Conservation (phyloP, 495 filamentous ascomycete species). For the Neurospora tetrasperma region DNA sequence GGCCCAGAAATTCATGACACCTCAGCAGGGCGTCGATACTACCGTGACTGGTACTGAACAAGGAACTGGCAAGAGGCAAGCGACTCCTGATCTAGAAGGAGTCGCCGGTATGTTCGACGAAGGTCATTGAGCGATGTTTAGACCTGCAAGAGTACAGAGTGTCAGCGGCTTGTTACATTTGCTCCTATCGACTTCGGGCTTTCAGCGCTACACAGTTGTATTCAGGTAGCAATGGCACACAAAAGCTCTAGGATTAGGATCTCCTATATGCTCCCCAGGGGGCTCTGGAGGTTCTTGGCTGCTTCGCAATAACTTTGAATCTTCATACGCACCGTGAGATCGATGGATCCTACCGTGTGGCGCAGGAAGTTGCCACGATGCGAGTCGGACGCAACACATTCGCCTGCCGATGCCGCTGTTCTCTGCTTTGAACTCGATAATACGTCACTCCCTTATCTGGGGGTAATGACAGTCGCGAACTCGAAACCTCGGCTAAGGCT, state of each 20-base stretch:
- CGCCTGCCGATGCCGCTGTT: background rate
- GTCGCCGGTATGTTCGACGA: slow-evolving; percentile 34
- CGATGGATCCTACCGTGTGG: background rate
- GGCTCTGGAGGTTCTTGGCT: background rate
- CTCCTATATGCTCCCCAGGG: background rate
- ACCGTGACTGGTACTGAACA: slow-evolving; percentile 4
- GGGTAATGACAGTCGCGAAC: background rate
- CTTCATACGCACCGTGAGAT: background rate
- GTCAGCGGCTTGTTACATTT: background rate
- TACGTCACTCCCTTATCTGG: background rate
- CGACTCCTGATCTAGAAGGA: slow-evolving; percentile 32
- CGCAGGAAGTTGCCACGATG: background rate
- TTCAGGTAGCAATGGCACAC: background rate
- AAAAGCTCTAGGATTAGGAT: background rate
- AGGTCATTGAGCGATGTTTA: slow-evolving; percentile 4
- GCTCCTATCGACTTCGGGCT: background rate
- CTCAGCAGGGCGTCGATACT: background rate
- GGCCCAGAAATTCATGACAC: slow-evolving; percentile 47
- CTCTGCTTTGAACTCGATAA: background rate
- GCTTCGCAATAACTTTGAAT: background rate
- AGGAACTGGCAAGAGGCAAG: slow-evolving; percentile 7
- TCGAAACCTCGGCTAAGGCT: background rate
- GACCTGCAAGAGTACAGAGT: background rate
- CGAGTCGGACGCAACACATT: background rate
- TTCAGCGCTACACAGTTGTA: background rate